Conservation (phyloP, 495 filamentous ascomycete genomes). For the Bombardia bombarda region DNA sequence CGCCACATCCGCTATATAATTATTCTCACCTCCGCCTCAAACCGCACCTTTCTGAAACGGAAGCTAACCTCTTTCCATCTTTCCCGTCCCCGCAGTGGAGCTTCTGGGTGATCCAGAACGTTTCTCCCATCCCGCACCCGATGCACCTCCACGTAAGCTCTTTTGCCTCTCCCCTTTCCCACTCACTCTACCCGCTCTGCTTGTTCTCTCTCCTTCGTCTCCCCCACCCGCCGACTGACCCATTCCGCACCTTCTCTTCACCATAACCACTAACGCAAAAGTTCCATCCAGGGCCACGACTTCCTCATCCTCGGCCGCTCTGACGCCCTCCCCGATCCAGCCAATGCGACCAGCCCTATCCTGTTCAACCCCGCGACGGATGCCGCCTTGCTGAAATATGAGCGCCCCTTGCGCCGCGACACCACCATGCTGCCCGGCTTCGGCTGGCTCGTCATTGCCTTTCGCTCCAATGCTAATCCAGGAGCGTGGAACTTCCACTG, state of each 20-base stretch:
- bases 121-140: constrained; percentile 34
- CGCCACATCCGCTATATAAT: no score
- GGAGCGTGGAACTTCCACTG: neutral
- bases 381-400: neutral
- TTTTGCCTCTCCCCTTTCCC: no score
- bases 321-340: constrained; percentile 14
- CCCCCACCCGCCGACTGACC: no score
- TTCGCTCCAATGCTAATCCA: constrained; percentile 7
- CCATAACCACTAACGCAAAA: no score
- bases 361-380: constrained; percentile 20
- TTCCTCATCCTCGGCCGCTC: constrained; percentile 25
- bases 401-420: constrained; percentile 21
- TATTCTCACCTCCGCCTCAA: no score
- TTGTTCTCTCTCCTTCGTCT: no score
- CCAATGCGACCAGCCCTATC: constrained; percentile 39
- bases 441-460: constrained; percentile 29
- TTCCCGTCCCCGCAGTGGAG: constrained; percentile 1
- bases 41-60: no score
- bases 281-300: constrained; percentile 14
- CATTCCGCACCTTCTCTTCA: neutral
- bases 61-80: neutral
- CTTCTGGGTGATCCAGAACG: constrained; percentile 23
- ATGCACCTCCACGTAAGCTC: constrained; percentile 41
- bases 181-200: no score
- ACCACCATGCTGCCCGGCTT: constrained; percentile 28